Conservation (phyloP, 768 basidiomycete genomes). For the Rubroboletus satanas region DNA sequence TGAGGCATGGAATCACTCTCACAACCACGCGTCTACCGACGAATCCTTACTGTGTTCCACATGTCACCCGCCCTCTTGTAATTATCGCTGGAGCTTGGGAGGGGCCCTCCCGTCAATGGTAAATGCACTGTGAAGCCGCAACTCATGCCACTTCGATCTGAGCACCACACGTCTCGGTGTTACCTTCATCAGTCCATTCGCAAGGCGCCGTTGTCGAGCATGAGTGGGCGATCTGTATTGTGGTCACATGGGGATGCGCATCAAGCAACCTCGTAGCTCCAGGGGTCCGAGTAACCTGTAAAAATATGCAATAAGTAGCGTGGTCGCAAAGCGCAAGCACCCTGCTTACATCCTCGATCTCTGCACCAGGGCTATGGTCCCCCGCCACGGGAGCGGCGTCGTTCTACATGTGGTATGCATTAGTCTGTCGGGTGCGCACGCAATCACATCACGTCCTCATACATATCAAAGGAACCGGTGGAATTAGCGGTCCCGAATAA, state of each 20-base stretch:
- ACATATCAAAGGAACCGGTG: neutral
- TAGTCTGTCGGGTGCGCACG: neutral
- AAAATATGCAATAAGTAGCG: neutral
- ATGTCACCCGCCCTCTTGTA: too few species aligned
- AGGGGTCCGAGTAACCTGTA: neutral
- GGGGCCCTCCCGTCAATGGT: too few species aligned
- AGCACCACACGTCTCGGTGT: neutral
- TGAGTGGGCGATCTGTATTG: neutral
- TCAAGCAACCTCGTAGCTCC: too few species aligned
- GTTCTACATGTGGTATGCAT: neutral
- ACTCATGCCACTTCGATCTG: neutral
- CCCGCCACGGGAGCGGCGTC: neutral
- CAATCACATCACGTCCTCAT: neutral
- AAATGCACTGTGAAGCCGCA: too few species aligned
- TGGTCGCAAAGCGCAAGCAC: too few species aligned
- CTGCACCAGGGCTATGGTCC: neutral
- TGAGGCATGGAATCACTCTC: too few species aligned
- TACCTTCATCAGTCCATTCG: neutral
- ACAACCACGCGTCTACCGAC: too few species aligned
- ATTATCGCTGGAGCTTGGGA: too few species aligned
- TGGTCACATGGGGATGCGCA: neutral
- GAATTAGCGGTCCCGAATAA: too few species aligned
- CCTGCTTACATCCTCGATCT: neutral
- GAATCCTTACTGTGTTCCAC: too few species aligned
- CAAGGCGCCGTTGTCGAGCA: neutral